Evolutionary conservation across 169 alveolate genomes (phyloP), one percentile per base, ranked within the genome.

Genomic region (Babesia caballi): DNA sequence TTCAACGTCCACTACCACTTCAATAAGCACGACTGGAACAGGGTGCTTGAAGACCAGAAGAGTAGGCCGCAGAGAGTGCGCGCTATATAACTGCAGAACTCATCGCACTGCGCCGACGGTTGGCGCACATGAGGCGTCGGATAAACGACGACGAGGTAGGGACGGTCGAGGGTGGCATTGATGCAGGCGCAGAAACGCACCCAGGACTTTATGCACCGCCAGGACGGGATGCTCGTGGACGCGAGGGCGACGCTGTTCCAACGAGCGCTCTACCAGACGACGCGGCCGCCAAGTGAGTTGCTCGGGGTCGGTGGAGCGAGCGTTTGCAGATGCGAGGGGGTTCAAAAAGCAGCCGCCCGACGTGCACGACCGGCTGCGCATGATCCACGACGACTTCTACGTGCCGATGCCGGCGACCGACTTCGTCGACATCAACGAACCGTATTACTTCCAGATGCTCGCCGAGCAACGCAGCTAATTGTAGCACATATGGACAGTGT

Each of bases 1-100:
- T 60, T 81, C 53, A 81, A 81, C 63, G 88, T 81, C 44, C 71
- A 81, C 81, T 81, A 81, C 60, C 61, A 81, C 38, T 63, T 61
- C 57, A 73, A 70, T 41, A 47, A 61, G 38, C 38, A 41, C 53
- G 88, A 81, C 57, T 81, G 88, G 88, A 70, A 72, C 66, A 32
- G 42, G 27, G 47, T 63, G 27, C 66, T 59, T 9, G 84, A 81
- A 15, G 65, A 81, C 42, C 80, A 69, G 51, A 17, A 54, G 19
- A 71, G 85, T 75, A 56, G 28, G 67, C 36, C 42, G 2, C 4
- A 15, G 1, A 15, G 1, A 15, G 21, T 49, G 33, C 19, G 25
- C 8, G 8, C n/a, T n/a, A 27, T 12, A 46, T n/a, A 5, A 7
- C 12, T 52, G 23, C 54, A 71, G 83, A 59, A 58, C 42, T 78